phyloP scores from a whole-genome alignment of 345 rosid species.

The Odontarrhena argentea region DNA sequence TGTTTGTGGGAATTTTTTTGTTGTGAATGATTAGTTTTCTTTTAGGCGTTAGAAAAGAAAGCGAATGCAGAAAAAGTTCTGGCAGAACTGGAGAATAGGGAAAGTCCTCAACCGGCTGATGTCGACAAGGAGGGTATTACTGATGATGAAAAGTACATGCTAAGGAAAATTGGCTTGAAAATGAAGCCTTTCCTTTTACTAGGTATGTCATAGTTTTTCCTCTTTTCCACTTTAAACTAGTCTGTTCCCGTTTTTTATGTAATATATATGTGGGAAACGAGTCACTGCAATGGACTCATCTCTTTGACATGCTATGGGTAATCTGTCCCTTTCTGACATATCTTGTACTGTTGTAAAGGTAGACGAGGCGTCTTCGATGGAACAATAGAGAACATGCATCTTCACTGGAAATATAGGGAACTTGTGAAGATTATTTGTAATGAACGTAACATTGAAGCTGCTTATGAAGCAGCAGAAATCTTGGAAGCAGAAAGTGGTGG shows the following conservation, averaged over 20 bases:
- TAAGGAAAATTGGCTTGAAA: conserved; percentile 86
- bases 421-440: conserved; percentile 82
- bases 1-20: conserved; percentile 26
- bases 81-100: conserved; percentile 54
- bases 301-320: conserved; percentile 24
- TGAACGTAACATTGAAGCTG: conserved; percentile 60
- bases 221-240: conserved; percentile 8
- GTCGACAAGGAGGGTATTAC: conserved; percentile 81
- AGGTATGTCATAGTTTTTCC: conserved; percentile 57
- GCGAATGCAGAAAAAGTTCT: conserved; percentile 76
- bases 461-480: conserved; percentile 59
- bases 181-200: conserved; percentile 85
- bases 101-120: conserved; percentile 55
- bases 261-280: conserved; percentile 4
- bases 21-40: conserved; percentile 26
- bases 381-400: conserved; percentile 96
- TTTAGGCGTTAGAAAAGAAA: conserved; percentile 81
- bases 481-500: conserved; percentile 96
- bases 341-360: conserved; percentile 57
- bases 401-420: conserved; percentile 98
- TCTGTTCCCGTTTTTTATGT: conserved; percentile 14
- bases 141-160: conserved; percentile 90
- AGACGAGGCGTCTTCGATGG: conserved; percentile 88
- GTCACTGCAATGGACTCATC: conserved; percentile 11
- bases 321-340: conserved; percentile 2